Evolutionary conservation across 1,284 basidiomycete species (phyloP).

Genomic region (Gomphus bonarii): DNA sequence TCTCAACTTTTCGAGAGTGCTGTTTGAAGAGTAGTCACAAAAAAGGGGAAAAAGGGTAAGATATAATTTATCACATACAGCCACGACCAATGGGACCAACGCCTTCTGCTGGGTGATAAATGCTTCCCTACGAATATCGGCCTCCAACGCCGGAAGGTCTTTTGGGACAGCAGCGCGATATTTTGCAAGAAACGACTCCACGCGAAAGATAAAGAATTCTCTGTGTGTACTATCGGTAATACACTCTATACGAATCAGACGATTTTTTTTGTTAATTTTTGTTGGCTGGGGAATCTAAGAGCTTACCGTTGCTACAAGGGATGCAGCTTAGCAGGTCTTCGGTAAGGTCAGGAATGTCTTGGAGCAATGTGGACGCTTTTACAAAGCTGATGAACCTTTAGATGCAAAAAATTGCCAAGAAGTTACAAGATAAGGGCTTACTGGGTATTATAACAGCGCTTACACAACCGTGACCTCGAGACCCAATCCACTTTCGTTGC

Average conservation of each 20-base stretch:
- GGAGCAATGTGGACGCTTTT: not conserved
- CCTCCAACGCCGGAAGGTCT: not conserved
- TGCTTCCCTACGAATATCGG: not conserved
- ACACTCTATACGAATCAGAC: not conserved
- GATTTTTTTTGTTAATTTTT: not conserved
- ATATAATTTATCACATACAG: not conserved
- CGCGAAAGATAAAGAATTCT: not conserved
- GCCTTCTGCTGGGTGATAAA: not conserved
- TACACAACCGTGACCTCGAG: constrained; percentile 1
- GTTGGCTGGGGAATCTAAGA: not conserved
- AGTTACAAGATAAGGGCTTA: not conserved
- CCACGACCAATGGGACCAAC: not conserved
- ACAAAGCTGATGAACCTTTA: constrained; percentile 1
- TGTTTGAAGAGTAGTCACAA: not conserved
- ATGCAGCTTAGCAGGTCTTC: not conserved
- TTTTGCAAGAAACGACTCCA: constrained; percentile 1
- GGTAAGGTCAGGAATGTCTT: constrained; percentile 1
- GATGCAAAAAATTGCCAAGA: not conserved
- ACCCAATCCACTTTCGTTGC: constrained; percentile 1
- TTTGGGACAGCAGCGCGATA: not conserved
- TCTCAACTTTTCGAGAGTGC: not conserved
- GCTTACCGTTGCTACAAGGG: not conserved
- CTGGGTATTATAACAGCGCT: not conserved
- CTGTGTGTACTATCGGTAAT: not conserved
- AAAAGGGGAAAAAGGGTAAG: not conserved